phyloP scores from a whole-genome alignment of 169 alveolate species.

The Plasmodium gaboni region DNA sequence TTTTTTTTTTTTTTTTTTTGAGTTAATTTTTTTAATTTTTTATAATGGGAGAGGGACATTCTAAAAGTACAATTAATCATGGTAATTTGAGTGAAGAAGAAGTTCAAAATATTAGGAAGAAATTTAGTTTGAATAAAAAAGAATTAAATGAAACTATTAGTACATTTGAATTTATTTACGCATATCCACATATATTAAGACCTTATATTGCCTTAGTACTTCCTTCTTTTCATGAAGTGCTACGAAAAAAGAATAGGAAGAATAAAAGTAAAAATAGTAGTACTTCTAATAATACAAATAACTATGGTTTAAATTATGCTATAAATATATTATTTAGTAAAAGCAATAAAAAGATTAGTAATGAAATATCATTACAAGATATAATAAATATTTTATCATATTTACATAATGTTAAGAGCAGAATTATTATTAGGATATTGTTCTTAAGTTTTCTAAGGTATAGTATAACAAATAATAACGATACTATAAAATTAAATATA shows the following conservation, averaged over 20 bases:
- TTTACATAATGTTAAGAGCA: slow-evolving; percentile 17
- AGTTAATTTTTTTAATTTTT: background rate
- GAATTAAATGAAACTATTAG: slow-evolving; percentile 53
- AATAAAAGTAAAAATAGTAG: background rate
- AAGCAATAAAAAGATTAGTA: slow-evolving; percentile 34
- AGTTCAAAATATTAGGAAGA: slow-evolving; percentile 53
- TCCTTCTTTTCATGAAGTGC: slow-evolving; percentile 63
- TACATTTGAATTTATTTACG: slow-evolving; percentile 48
- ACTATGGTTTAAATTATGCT: slow-evolving; percentile 68
- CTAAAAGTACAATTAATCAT: slow-evolving; percentile 33
- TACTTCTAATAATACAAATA: background rate
- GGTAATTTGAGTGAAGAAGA: slow-evolving; percentile 68
- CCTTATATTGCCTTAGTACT: slow-evolving; percentile 69
- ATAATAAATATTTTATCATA: slow-evolving; percentile 66
- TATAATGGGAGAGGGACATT: slow-evolving; percentile 75
- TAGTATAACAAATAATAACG: slow-evolving; percentile 25
- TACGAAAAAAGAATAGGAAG: slow-evolving; percentile 20
- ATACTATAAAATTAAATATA: background rate
- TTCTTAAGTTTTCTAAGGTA: slow-evolving; percentile 55
- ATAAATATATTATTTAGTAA: slow-evolving; percentile 47
- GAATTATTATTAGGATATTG: slow-evolving; percentile 32
- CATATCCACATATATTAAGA: slow-evolving; percentile 61
- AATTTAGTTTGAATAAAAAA: slow-evolving; percentile 52
- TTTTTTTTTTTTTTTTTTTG: background rate
- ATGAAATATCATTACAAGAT: slow-evolving; percentile 70